A percentile compares a stretch with the other conserved stretches of the same genome.
Conservation (phyloP, 164 flowering plant genomes). For the Kingdonia uniflora region DNA sequence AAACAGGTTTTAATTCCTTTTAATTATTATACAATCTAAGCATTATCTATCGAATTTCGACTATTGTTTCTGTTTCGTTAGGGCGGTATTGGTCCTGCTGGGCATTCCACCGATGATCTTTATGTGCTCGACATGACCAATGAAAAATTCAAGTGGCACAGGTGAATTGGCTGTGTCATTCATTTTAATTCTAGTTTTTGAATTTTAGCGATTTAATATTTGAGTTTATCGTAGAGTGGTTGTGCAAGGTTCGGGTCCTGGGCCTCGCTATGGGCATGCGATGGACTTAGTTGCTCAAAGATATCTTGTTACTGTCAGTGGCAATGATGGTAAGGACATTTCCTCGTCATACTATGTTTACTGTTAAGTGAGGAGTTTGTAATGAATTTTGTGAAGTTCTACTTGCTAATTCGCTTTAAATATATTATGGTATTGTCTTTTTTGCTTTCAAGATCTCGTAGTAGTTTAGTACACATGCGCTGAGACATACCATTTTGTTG, state of each 20-base stretch:
- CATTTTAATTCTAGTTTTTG: not conserved
- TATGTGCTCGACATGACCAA: constrained; percentile 89
- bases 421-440: too few relatives aligned
- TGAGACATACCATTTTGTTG: too few relatives aligned
- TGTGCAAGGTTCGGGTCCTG: constrained; percentile 89
- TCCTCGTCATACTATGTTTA: not conserved
- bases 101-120: constrained; percentile 97
- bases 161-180: constrained; percentile 28
- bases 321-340: constrained; percentile 72
- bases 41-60: not conserved
- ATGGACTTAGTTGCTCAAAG: constrained; percentile 88
- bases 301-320: constrained; percentile 79
- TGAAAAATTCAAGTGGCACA: constrained; percentile 93
- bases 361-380: too few relatives aligned
- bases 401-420: too few relatives aligned
- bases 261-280: constrained; percentile 89
- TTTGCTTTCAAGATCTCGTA: too few relatives aligned
- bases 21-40: not conserved
- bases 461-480: too few relatives aligned
- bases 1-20: not conserved
- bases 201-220: not conserved
- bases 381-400: too few relatives aligned
- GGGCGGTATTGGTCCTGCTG: constrained; percentile 99
- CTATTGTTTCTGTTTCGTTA: constrained; percentile 20
- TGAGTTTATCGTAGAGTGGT: constrained; percentile 44